phyloP scores from a whole-genome alignment of 2,329 filamentous ascomycete species.

The Fusarium veterinarium region DNA sequence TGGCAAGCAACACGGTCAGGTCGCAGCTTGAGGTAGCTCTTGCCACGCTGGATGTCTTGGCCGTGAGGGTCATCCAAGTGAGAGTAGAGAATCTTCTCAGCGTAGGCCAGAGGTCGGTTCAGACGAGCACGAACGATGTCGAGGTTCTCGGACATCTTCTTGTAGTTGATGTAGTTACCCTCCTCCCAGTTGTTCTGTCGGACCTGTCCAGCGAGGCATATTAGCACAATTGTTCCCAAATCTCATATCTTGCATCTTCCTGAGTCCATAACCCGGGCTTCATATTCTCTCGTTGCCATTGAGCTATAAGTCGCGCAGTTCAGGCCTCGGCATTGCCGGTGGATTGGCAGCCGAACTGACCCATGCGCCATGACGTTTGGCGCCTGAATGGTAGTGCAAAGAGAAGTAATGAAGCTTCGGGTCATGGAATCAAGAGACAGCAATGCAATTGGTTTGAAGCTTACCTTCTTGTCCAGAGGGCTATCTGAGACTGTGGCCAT shows the following conservation, averaged over 20 bases:
- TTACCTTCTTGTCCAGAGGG: constrained; percentile 88
- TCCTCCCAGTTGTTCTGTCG: constrained; percentile 98
- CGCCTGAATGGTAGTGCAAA: neutral
- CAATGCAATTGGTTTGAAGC: constrained; percentile 33
- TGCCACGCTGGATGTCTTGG: constrained; percentile 95
- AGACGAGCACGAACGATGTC: constrained; percentile 88
- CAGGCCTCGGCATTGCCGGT: constrained; percentile 10
- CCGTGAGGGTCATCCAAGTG: constrained; percentile 96
- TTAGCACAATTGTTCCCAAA: constrained; percentile 28
- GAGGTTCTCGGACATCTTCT: constrained; percentile 99
- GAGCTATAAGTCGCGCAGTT: neutral
- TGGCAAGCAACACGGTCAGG: constrained; percentile 99
- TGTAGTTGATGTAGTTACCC: constrained; percentile 98
- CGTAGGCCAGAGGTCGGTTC: constrained; percentile 92
- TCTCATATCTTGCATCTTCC: neutral
- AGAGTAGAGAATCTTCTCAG: constrained; percentile 99
- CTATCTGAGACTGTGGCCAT: constrained; percentile 90
- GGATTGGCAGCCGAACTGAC: constrained; percentile 16
- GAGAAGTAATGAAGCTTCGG: neutral
- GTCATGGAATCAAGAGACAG: neutral
- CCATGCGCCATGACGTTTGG: constrained; percentile 29
- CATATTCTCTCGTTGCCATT: neutral
- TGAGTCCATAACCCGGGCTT: neutral
- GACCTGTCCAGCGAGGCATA: constrained; percentile 60
- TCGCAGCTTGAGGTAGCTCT: constrained; percentile 94